Percentiles rank a stretch among this genome's conserved stretches.
These are phyloP conservation scores for Avena eriantha DNA, from an alignment of 176 grass and related monocot species.

Conservation along the genomic window DNA sequence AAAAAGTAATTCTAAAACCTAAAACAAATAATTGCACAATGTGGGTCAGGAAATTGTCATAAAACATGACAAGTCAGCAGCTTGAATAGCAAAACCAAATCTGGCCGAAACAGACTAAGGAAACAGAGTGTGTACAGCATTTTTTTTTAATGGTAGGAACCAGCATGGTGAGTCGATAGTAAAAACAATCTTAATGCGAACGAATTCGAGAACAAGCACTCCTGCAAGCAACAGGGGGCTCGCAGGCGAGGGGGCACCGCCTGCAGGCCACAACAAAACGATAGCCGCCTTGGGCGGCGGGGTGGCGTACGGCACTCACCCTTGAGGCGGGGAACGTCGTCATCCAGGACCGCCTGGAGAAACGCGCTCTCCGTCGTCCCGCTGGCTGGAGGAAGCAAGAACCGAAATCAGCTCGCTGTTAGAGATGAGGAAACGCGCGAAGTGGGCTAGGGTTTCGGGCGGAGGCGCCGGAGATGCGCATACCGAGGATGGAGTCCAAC, in stretches of 20 bases:
- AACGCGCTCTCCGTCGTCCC: neutral
- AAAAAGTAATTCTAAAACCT: neutral
- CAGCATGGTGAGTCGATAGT: neutral
- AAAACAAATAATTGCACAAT: neutral
- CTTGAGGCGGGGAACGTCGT: slow-evolving; percentile 23
- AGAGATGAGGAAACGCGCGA: neutral
- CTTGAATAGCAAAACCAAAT: neutral
- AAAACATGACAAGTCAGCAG: neutral
- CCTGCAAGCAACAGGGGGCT: neutral
- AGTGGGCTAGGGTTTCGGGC: slow-evolving; percentile 21
- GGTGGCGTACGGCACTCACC: neutral
- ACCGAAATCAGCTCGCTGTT: neutral
- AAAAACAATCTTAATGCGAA: neutral
- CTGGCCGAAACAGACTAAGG: neutral
- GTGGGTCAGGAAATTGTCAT: neutral
- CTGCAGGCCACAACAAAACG: neutral
- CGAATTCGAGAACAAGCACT: neutral
- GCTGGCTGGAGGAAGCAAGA: neutral
- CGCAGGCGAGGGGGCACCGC: neutral
- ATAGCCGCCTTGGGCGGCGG: neutral
- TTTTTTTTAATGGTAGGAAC: neutral
- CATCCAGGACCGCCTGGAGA: neutral
- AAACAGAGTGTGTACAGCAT: neutral
- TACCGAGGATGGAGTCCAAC: neutral
- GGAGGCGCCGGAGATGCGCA: neutral